Evolutionary conservation across 2,329 filamentous ascomycete genomes (phyloP).

Genomic region (Colletotrichum noveboracense): DNA sequence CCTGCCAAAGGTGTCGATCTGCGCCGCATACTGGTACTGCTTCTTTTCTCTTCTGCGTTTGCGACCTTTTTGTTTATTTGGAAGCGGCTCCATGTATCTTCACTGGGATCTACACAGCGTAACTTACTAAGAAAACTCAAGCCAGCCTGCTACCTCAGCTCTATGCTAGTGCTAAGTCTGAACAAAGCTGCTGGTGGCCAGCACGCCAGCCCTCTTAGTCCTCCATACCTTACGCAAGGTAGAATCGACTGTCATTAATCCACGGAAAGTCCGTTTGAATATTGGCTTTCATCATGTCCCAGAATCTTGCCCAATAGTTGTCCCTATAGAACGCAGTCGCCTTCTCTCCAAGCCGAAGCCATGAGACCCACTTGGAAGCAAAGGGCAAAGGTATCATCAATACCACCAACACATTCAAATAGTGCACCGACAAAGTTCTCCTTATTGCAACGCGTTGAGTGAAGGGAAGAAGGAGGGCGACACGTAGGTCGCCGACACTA

Average conservation of each 20-base stretch:
- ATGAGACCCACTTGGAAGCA: neutral
- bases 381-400: neutral
- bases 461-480: no score
- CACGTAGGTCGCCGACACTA: neutral
- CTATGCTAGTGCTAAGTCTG: neutral
- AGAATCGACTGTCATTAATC: no score
- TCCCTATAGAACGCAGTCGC: neutral
- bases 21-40: neutral
- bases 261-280: no score
- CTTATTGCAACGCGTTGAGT: neutral
- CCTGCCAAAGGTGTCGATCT: neutral
- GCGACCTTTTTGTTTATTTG: neutral
- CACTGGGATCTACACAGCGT: neutral
- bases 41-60: neutral
- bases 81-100: neutral
- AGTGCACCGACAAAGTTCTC: neutral
- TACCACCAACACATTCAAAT: fast-evolving
- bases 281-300: no score
- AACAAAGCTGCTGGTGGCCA: neutral
- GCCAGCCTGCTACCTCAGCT: neutral
- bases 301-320: no score
- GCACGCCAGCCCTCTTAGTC: neutral
- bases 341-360: neutral
- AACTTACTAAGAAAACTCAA: neutral
- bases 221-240: neutral